Percentiles rank a stretch among this genome's conserved stretches.
Evolutionary conservation across 257 asterid species (phyloP).

Genomic region (Prunella vulgaris): DNA sequence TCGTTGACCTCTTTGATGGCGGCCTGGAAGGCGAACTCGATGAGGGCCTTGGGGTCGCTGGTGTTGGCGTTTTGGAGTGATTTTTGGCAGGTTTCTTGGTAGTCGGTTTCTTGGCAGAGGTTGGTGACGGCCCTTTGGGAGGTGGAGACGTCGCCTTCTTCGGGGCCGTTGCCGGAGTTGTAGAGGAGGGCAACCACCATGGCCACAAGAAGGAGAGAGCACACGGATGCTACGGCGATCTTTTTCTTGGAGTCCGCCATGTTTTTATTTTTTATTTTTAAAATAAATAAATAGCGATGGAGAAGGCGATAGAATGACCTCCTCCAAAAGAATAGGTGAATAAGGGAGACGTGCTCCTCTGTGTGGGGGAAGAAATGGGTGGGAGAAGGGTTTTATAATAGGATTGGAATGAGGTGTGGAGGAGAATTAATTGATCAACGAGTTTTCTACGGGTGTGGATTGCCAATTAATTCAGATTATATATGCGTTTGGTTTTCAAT

Average conservation of each 20-base stretch:
- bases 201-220: slow-evolving; percentile 52
- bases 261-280: no score
- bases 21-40: slow-evolving; percentile 44
- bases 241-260: slow-evolving; percentile 51
- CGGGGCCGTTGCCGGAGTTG: not conserved
- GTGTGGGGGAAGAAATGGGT: not conserved
- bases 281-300: no score
- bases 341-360: not conserved
- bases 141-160: slow-evolving; percentile 9
- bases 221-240: slow-evolving; percentile 27
- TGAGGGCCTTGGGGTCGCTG: slow-evolving; percentile 61
- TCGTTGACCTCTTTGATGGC: slow-evolving; percentile 32
- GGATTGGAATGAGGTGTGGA: not conserved
- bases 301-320: not conserved
- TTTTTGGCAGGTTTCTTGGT: slow-evolving; percentile 46
- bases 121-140: slow-evolving; percentile 50
- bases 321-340: not conserved
- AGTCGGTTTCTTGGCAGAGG: slow-evolving; percentile 61
- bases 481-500: not conserved
- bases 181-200: slow-evolving; percentile 57
- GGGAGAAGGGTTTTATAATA: not conserved
- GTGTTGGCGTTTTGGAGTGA: slow-evolving; percentile 42
- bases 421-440: not conserved
- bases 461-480: no score
- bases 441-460: not conserved